These are phyloP conservation scores for Corniculantispora saksenae DNA, from an alignment of 2,329 filamentous ascomycete genomes.

Conservation along the genomic window DNA sequence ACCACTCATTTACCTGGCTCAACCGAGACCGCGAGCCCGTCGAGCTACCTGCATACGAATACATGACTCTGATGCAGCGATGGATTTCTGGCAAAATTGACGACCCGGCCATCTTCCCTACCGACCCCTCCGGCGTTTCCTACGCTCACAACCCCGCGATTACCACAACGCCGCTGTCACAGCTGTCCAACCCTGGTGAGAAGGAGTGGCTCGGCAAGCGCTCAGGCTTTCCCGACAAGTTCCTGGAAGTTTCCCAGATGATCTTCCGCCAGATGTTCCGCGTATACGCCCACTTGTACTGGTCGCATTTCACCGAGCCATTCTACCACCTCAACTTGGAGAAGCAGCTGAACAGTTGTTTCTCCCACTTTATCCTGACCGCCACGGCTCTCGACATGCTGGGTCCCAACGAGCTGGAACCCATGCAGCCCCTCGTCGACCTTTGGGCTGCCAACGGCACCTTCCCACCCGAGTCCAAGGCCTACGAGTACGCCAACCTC, in stretches of 20 bases:
- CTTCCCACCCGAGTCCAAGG: constrained; percentile 74
- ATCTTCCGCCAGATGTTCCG: constrained; percentile 99
- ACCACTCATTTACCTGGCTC: constrained; percentile 95
- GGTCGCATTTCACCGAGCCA: constrained; percentile 85
- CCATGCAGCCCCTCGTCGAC: constrained; percentile 92
- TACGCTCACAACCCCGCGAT: constrained; percentile 63
- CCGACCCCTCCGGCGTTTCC: constrained; percentile 71
- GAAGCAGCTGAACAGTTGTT: constrained; percentile 83
- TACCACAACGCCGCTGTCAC: constrained; percentile 59
- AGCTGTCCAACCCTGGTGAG: constrained; percentile 62
- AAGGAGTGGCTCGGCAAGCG: constrained; percentile 84
- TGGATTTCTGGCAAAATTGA: constrained; percentile 97
- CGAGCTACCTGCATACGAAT: constrained; percentile 88
- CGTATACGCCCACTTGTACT: constrained; percentile 96
- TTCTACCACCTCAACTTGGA: constrained; percentile 82
- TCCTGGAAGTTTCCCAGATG: constrained; percentile 85
- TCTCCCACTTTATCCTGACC: constrained; percentile 80
- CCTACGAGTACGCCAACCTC: constrained; percentile 65
- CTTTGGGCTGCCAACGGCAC: constrained; percentile 88
- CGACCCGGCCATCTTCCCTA: constrained; percentile 86
- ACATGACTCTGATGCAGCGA: constrained; percentile 93
- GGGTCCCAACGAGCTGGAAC: constrained; percentile 86
- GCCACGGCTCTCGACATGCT: constrained; percentile 82
- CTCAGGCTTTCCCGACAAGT: constrained; percentile 88
- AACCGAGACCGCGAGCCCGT: constrained; percentile 85